A percentile compares a stretch with the other conserved stretches of the same genome.
Conservation (phyloP, 768 basidiomycete genomes). For the Paxillus involutus region DNA sequence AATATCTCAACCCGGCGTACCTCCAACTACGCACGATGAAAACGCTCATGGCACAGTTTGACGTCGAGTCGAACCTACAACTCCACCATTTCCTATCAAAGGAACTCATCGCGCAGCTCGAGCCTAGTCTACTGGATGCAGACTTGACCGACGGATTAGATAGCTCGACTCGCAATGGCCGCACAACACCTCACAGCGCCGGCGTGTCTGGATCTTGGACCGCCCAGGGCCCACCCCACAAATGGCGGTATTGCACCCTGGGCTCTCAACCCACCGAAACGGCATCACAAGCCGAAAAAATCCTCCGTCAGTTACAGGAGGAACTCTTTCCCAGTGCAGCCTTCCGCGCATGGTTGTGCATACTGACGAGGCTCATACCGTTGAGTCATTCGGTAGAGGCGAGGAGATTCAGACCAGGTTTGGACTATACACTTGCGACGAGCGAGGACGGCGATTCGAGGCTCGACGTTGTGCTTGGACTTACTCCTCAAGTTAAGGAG, state of each 20-base stretch:
- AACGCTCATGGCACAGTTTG: slow-evolving; percentile 77
- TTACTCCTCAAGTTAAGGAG: slow-evolving; percentile 64
- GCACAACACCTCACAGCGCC: slow-evolving; percentile 65
- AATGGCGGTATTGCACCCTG: slow-evolving; percentile 88
- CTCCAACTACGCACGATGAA: slow-evolving; percentile 80
- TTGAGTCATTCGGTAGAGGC: slow-evolving; percentile 75
- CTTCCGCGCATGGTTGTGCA: slow-evolving; percentile 89
- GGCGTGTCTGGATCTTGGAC: slow-evolving; percentile 65
- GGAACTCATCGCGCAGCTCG: slow-evolving; percentile 66
- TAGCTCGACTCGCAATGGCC: slow-evolving; percentile 44
- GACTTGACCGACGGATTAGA: slow-evolving; percentile 67
- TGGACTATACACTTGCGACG: slow-evolving; percentile 94
- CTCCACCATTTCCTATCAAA: slow-evolving; percentile 82
- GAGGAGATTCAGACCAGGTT: slow-evolving; percentile 84
- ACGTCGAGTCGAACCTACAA: slow-evolving; percentile 84
- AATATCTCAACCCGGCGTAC: slow-evolving; percentile 89
- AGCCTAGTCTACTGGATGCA: slow-evolving; percentile 59
- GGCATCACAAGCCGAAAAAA: slow-evolving; percentile 9
- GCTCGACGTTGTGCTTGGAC: slow-evolving; percentile 82
- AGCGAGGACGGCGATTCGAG: slow-evolving; percentile 79
- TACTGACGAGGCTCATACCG: slow-evolving; percentile 71
- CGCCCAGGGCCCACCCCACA: slow-evolving; percentile 87
- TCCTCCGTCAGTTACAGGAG: slow-evolving; percentile 55
- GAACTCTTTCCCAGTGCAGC: slow-evolving; percentile 75
- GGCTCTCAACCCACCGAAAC: background rate